Conservation (phyloP, 2,329 filamentous ascomycete genomes). For the Colletotrichum trifolii region DNA sequence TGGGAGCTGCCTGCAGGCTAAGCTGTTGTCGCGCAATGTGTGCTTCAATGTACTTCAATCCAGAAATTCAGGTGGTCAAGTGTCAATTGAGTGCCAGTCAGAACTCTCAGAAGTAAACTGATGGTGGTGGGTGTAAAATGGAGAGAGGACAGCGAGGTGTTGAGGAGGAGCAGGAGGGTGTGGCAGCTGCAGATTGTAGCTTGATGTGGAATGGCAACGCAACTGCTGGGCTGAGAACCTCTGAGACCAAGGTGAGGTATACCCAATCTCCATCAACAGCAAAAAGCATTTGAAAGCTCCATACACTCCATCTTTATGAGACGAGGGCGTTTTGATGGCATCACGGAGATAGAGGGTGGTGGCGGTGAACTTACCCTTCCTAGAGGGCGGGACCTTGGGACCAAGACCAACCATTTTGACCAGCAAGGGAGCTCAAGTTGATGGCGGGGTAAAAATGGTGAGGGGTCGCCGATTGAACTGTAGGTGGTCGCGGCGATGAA, state of each 20-base stretch:
- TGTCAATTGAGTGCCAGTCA: slow-evolving; percentile 4
- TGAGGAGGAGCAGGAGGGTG: slow-evolving; percentile 31
- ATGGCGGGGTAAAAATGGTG: slow-evolving; percentile 45
- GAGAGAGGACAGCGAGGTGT: slow-evolving; percentile 25
- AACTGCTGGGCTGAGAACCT: slow-evolving; percentile 10
- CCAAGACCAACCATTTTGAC: slow-evolving; percentile 63
- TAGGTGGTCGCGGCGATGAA: slow-evolving; percentile 2
- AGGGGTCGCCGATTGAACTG: slow-evolving; percentile 28
- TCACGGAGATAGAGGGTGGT: slow-evolving; percentile 33
- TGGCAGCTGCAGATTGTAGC: slow-evolving; percentile 14
- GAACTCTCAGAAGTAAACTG: not conserved
- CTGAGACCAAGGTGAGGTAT: slow-evolving; percentile 9
- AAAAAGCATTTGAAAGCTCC: slow-evolving; percentile 5
- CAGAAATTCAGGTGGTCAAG: slow-evolving; percentile 4
- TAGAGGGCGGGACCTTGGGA: slow-evolving; percentile 61
- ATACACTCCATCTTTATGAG: slow-evolving; percentile 3
- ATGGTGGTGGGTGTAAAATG: slow-evolving; percentile 23
- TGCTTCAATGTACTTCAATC: not conserved
- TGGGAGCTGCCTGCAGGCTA: slow-evolving; percentile 8
- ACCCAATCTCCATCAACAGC: slow-evolving; percentile 15
- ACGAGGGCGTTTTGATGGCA: slow-evolving; percentile 11
- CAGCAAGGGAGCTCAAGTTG: slow-evolving; percentile 31
- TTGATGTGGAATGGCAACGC: slow-evolving; percentile 8
- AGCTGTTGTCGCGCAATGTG: slow-evolving; percentile 26
- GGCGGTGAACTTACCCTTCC: slow-evolving; percentile 72